phyloP scores from a whole-genome alignment of 2,329 filamentous ascomycete species.

The Cyphellophora europaea region DNA sequence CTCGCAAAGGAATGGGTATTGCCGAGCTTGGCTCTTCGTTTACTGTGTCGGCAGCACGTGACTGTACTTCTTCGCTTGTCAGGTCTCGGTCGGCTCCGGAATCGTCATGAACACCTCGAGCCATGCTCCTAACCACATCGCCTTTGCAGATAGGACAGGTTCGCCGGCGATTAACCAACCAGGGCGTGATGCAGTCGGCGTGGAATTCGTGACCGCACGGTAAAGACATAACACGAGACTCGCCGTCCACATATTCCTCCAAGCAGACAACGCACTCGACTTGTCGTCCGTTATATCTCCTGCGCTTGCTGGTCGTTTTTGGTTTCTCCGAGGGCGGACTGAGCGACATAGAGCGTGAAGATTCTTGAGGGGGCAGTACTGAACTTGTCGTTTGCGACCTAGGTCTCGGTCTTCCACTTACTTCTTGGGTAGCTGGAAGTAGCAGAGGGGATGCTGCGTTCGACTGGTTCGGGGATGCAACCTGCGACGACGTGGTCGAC shows the following conservation, averaged over 20 bases:
- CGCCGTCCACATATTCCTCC: conserved; percentile 90
- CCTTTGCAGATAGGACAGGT: conserved; percentile 99
- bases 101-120: conserved; percentile 27
- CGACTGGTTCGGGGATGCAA: conserved; percentile 54
- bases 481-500: conserved; percentile 45
- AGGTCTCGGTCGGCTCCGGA: conserved; percentile 25
- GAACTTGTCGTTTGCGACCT: conserved; percentile 27
- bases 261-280: conserved; percentile 93
- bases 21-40: conserved; percentile 43
- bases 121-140: conserved; percentile 67
- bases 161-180: conserved; percentile 86
- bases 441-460: conserved; percentile 75
- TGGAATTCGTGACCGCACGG: conserved; percentile 98
- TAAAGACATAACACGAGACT: conserved; percentile 91
- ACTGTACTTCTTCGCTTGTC: conserved; percentile 35
- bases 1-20: conserved; percentile 32
- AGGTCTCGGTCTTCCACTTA: conserved; percentile 24
- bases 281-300: conserved; percentile 54
- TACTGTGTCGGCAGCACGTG: conserved; percentile 32
- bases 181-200: conserved; percentile 95
- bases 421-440: conserved; percentile 39
- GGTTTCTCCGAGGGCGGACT: conserved; percentile 20
- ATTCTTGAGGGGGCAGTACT: conserved; percentile 1
- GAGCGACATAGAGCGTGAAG: conserved; percentile 8
- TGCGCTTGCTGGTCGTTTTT: conserved; percentile 32